Base-by-base conservation (phyloP, 805 yeast species). In the Yamadazyma nakazawae region DNA sequence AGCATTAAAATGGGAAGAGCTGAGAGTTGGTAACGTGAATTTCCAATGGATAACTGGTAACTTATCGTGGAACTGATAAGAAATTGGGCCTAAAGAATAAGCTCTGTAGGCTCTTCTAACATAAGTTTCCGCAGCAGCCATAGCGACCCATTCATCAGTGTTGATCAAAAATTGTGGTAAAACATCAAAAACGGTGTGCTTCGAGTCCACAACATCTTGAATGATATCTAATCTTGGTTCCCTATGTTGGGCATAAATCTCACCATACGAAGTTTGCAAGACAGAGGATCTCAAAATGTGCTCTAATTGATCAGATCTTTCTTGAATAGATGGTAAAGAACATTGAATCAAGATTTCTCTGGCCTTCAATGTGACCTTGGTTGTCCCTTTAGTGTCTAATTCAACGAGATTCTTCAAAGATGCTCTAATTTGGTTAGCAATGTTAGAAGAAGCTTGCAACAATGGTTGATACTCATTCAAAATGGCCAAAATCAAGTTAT, bases 41-140 rank as follows among this genome's bases (percentile, higher is more conserved):
- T 80, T 80, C 96, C 96, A 91, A 53, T 88, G 85, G 51, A 90
- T 79, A 46, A 86, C 78, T 34, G 97, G 95, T 43, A 78, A 65
- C 46, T 79, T 75, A 45, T 67, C 75, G 30, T 72, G 64, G 57
- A 72, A 69, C 52, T 77, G 80, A 60, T 88, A 88, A 45, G 74
- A 70, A 45, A 95, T 79, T 53, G 84, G 85, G 46, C 88, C 84
- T 51, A 94, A 84, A 35, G 89, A 84, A 72, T 95, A 94, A 34
- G 98, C 98, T 61, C 98, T 83, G 75, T 91, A 94, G 38, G 98
- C 96, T 67, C 99, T 85, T 67, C 98, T 85, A 50, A 91, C 84
- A 67, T 94, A 94, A 49, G 94, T 96, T 70, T 94, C 97, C 39
- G 96, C 89, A 32, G 99, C 98, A 32, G 99, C 98, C 54, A 92